Conservation (phyloP, 345 rosid genomes). For the Corymbia maculata region DNA sequence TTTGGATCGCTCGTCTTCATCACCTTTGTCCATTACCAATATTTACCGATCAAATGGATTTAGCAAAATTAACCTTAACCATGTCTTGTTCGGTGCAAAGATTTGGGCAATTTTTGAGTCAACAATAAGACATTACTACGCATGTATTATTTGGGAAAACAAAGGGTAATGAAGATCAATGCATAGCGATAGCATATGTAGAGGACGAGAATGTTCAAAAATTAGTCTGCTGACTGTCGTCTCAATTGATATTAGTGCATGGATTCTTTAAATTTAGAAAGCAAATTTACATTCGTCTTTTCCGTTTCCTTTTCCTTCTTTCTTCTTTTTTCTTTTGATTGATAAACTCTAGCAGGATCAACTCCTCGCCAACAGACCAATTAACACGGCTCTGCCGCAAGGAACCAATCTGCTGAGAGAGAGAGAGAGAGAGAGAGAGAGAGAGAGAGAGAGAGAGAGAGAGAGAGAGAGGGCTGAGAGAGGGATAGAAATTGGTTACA, state of each 20-base stretch:
- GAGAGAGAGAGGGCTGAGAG: background rate
- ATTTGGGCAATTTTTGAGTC: too few species aligned
- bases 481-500: background rate
- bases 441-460: too few species aligned
- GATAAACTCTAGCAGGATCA: background rate
- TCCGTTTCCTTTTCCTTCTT: background rate
- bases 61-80: too few species aligned
- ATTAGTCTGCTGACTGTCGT: background rate
- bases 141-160: too few species aligned
- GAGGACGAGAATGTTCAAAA: background rate
- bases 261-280: background rate
- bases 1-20: too few species aligned
- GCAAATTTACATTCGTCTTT: background rate
- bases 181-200: background rate
- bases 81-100: too few species aligned
- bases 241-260: background rate
- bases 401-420: background rate
- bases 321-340: background rate
- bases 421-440: background rate
- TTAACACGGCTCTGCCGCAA: background rate
- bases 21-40: background rate
- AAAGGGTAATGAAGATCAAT: too few species aligned
- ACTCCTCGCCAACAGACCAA: background rate
- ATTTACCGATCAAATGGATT: too few species aligned
- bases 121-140: too few species aligned